Base-by-base conservation (phyloP, 108 stramenopile genomes). In the Nannochloropsis salina region DNA sequence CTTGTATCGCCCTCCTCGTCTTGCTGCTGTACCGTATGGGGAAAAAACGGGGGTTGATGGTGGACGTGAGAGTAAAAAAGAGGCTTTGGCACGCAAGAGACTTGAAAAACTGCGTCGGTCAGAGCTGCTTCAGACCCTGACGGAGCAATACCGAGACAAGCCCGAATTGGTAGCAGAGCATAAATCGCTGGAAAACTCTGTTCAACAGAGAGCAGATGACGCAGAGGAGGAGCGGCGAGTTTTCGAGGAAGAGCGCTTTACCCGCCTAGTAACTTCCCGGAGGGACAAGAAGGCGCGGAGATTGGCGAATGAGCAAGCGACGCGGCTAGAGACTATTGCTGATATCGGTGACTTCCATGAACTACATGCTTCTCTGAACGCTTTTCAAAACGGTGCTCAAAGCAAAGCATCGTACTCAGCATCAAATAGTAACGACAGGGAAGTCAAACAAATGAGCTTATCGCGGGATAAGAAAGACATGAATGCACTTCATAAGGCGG, bases 361-460 rank as follows among this genome's bases (percentile, higher is more conserved):
- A 41, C 93, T 97, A 12, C 94, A 93, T 31, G 90, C 90, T 47
- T 74, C 61, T n/a, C 86, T 90, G 40, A 83, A 84, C 20, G 89
- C 87, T 41, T 82, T 96, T 43, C 80, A 89, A 22, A 85, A 93
- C 8, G 93, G 95, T 80, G 43, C 95, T 42, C 88, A 90, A 45
- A 92, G 90, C 86, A 80, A 95, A 51, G 91, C 93, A 82, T 92
- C 94, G 92, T 94, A 94, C 41, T 90, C 94, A 10, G 82, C 82
- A 15, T 31, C 31, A 31, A 74, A 74, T 15, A 74, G 4, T n/a
- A 74, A 74, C 15, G 47, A 51, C 47, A 51, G 47, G 12, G 15
- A 51, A 10, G 47, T 10, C 61, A 15, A n/a, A 74, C 61, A 15
- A n/a, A 8, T 74, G 45, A 8, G n/a, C 3, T 2, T 2, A n/a